A percentile compares a stretch with the other conserved stretches of the same genome.
Conservation (phyloP, 345 rosid genomes). For the Zanthoxylum bungeanum region DNA sequence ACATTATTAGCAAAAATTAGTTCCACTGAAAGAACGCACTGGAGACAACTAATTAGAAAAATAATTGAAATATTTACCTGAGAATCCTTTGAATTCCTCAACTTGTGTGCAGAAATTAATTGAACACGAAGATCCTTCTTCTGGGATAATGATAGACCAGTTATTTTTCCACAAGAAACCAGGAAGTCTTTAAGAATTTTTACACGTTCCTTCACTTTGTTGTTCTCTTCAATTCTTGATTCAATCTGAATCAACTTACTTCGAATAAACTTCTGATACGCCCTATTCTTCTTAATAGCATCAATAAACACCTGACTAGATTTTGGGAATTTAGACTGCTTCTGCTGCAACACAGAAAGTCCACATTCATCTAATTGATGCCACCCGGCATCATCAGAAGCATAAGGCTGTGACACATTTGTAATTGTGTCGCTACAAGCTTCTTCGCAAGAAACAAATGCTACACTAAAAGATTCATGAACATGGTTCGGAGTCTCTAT, state of each 20-base stretch:
- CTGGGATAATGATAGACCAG: slow-evolving; percentile 60
- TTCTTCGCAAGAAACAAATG: slow-evolving; percentile 34
- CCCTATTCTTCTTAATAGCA: slow-evolving; percentile 80
- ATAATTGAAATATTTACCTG: slow-evolving; percentile 44
- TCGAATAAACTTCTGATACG: slow-evolving; percentile 68
- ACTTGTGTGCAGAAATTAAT: slow-evolving; percentile 52
- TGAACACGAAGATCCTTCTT: slow-evolving; percentile 75
- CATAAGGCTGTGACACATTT: slow-evolving; percentile 21
- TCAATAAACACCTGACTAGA: slow-evolving; percentile 62
- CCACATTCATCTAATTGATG: slow-evolving; percentile 29
- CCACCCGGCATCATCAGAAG: slow-evolving; percentile 13
- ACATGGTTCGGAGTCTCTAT: slow-evolving; percentile 30
- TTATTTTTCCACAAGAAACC: slow-evolving; percentile 58
- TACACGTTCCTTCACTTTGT: slow-evolving; percentile 67
- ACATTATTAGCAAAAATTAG: background rate
- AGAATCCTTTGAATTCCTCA: slow-evolving; percentile 31
- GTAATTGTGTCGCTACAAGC: slow-evolving; percentile 1
- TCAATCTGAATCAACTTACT: slow-evolving; percentile 65
- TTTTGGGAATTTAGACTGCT: slow-evolving; percentile 59
- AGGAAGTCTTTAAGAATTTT: slow-evolving; percentile 69
- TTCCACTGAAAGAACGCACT: background rate
- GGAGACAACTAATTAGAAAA: background rate
- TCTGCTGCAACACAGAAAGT: slow-evolving; percentile 25
- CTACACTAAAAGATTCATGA: slow-evolving; percentile 18
- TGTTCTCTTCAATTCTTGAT: slow-evolving; percentile 79